These are phyloP conservation scores for Melanogaster broomeanus DNA, from an alignment of 768 basidiomycete species.

Conservation along the genomic window DNA sequence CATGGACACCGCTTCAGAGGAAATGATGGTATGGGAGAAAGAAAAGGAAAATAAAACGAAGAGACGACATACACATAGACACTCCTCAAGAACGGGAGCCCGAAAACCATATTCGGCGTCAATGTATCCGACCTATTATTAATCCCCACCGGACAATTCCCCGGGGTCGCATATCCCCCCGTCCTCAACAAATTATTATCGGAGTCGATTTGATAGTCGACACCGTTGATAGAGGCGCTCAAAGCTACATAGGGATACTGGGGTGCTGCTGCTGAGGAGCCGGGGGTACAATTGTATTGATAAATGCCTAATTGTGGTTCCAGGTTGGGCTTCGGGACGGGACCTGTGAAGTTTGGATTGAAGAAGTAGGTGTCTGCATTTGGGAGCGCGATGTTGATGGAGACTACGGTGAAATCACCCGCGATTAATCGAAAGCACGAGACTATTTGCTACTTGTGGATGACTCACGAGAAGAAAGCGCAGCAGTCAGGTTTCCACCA, in stretches of 20 bases:
- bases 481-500: conserved; percentile 12
- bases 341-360: conserved; percentile 20
- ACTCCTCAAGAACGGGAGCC: conserved; percentile 31
- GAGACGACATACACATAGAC: conserved; percentile 28
- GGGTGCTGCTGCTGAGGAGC: not conserved
- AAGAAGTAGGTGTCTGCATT: conserved; percentile 16
- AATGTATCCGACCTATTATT: conserved; percentile 8
- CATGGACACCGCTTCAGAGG: too few relatives aligned
- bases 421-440: not conserved
- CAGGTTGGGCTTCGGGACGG: conserved; percentile 13
- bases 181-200: conserved; percentile 22
- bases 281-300: conserved; percentile 18
- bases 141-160: conserved; percentile 26
- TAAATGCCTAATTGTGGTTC: not conserved
- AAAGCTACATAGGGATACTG: conserved; percentile 23
- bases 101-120: conserved; percentile 17
- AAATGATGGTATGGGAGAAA: too few relatives aligned
- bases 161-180: not conserved
- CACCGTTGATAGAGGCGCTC: conserved; percentile 30
- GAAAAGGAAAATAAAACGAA: too few relatives aligned
- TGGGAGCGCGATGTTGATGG: conserved; percentile 17
- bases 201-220: conserved; percentile 33
- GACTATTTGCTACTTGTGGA: not conserved
- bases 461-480: conserved; percentile 28
- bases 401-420: conserved; percentile 10